Evolutionary conservation across 2,329 filamentous ascomycete species (phyloP).

Genomic region (Epichloe gansuensis): DNA sequence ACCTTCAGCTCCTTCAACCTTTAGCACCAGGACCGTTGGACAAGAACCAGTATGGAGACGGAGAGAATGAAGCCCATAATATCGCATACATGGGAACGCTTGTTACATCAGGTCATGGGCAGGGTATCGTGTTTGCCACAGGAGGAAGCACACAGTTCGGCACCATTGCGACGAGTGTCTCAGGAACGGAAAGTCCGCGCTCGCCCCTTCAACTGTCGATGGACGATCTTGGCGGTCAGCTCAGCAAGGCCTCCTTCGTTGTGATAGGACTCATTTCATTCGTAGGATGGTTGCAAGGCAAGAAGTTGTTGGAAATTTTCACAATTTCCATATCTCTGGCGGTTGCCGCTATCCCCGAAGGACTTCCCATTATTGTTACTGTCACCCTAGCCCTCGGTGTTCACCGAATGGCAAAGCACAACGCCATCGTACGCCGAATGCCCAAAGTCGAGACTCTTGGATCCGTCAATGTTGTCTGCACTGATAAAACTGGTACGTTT

Average conservation of each 20-base stretch:
- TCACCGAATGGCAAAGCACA: conserved; percentile 86
- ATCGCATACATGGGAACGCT: conserved; percentile 98
- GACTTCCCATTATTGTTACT: conserved; percentile 93
- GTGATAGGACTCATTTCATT: conserved; percentile 90
- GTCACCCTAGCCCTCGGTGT: conserved; percentile 92
- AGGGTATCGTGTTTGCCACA: conserved; percentile 94
- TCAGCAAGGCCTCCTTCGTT: conserved; percentile 92
- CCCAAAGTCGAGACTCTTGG: conserved; percentile 95
- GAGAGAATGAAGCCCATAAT: conserved; percentile 64
- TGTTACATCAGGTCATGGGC: conserved; percentile 86
- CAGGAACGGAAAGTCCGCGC: conserved; percentile 86
- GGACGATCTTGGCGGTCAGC: conserved; percentile 90
- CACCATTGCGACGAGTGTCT: conserved; percentile 85
- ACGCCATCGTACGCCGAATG: conserved; percentile 89
- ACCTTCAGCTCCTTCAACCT: conserved; percentile 18
- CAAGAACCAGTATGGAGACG: conserved; percentile 45
- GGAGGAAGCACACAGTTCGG: conserved; percentile 91
- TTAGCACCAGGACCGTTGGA: conserved; percentile 26
- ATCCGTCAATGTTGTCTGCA: conserved; percentile 99
- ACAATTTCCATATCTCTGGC: conserved; percentile 94
- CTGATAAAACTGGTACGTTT: conserved; percentile 73
- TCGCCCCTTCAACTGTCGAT: conserved; percentile 92
- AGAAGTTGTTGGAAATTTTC: conserved; percentile 84
- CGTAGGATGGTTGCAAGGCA: conserved; percentile 80
- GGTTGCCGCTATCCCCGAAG: conserved; percentile 91